phyloP scores from a whole-genome alignment of 2,329 filamentous ascomycete genomes.

The Colletotrichum navitas region DNA sequence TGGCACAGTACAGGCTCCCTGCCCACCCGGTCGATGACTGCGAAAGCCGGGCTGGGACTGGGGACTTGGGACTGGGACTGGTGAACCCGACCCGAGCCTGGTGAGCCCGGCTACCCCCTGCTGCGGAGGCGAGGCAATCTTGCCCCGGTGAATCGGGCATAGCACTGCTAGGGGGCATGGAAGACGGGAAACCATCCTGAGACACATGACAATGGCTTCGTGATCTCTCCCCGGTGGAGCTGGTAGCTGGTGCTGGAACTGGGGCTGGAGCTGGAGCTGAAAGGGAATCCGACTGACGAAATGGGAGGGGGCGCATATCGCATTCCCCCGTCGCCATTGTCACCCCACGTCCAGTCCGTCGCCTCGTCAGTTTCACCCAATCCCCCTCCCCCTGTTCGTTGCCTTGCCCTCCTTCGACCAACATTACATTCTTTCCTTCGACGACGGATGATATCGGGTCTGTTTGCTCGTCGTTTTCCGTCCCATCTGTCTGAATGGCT shows the following conservation, averaged over 20 bases:
- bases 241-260: constrained; percentile 9
- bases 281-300: constrained; percentile 27
- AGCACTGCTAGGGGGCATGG: constrained; percentile 19
- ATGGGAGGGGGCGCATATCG: constrained; percentile 27
- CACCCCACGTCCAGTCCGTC: constrained; percentile 30
- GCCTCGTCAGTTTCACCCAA: constrained; percentile 21
- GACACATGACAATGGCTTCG: constrained; percentile 39
- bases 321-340: constrained; percentile 8
- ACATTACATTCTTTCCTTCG: constrained; percentile 10
- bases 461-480: constrained; percentile 22
- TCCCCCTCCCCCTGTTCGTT: constrained; percentile 12
- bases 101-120: constrained; percentile 18
- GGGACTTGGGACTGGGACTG: neutral
- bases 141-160: constrained; percentile 27
- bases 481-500: constrained; percentile 26
- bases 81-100: neutral
- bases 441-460: constrained; percentile 6
- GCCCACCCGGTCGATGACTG: constrained; percentile 21
- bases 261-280: constrained; percentile 22
- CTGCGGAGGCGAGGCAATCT: constrained; percentile 14
- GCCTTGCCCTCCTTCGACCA: constrained; percentile 1
- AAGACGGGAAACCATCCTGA: constrained; percentile 38
- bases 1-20: constrained; percentile 28
- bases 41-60: constrained; percentile 10
- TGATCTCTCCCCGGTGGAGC: constrained; percentile 30